Evolutionary conservation across 352 stramenopile genomes (phyloP), one percentile per base, ranked within the genome.

Genomic region (Globisporangium lucens): DNA sequence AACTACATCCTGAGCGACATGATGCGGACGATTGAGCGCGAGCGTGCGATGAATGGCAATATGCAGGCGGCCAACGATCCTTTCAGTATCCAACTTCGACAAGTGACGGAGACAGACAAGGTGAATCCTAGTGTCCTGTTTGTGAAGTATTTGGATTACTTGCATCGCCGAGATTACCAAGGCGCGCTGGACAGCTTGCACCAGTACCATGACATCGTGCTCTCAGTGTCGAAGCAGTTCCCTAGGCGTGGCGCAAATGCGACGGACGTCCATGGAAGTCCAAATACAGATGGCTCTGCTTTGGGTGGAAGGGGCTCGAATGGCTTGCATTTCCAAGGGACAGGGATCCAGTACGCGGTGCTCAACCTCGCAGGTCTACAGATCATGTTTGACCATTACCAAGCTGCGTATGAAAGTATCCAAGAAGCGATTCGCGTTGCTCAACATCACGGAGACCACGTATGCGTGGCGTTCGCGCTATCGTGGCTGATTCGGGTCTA

Each of bases 371-470:
- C 94, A 15, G 89, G 88, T 2, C 75, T 97, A 6, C 85, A 98
- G 65, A 86, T 97, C 65, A 59, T 79, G 57, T 97, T 98, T 61
- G 85, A 94, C 36, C 89, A 96, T 63, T 79, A 83, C 35, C 56
- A 74, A 35, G 73, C 93, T 8, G 85, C 91, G 12, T 75, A 91
- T 57, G 83, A 97, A 72, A 94, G 87, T 33, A 93, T 97, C 12
- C 83, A 98, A 62, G 95, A 98, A 75, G 89, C 93, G 2, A 93
- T 98, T 51, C 83, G 91, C 20, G 89, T 98, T 20, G 92, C 92
- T 7, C 94, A 98, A 65, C 90, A 98, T 66, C 86, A 97, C 55
- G 89, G 90, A 30, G 94, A 98, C 75, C 83, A 94, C 61, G 79
- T 96, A 2, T 98, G 93, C 66, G 93, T 98, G 20, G 90, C 89